Evolutionary conservation across 1,139 yeast species (phyloP), one percentile per base, ranked within the genome.

Genomic region (Kodamaea sp.): DNA sequence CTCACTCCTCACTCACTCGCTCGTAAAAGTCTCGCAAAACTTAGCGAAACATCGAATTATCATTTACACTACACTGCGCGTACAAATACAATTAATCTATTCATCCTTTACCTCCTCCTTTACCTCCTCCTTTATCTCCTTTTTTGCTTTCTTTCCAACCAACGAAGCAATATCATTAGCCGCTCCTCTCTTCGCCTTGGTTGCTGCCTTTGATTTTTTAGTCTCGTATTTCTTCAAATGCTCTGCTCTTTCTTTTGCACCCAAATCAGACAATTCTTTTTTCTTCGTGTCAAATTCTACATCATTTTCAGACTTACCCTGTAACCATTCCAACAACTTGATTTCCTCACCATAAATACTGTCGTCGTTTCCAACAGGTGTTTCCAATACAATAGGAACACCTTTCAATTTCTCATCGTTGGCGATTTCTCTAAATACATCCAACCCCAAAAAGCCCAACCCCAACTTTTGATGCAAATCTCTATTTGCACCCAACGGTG

Each of bases 401-500:
- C 70, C 70, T 37, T 75, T 65, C 24, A 92, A 66, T 41, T 79
- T 73, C 2, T 69, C 63, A 42, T 78, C 78, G 58, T 89, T 88
- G 51, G 95, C 87, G 34, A 92, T 65, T 30, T 79, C 63, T 47
- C 96, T 67, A 58, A 92, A 92, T 8, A 82, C 78, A 49, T 90
- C 96, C 34, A 92, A 69, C 0, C 97, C 96, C 36, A 92, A 59
- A 54, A 86, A 94, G 0, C 99, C 99, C 44, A 78, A 69, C 1
- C 99, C 98, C 36, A 92, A 65, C 47, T 82, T 80, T 56, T 92
- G 96, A 58, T 92, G 99, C 41, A 92, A 73, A 59, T 92, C 99
- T 47, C 95, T 73, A 53, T 87, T 88, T 27, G 96, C 92, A 4
- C 84, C 94, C 36, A 87, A 60, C 1, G 97, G 97, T 3, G 95